phyloP scores from a whole-genome alignment of 257 asterid genomes.

The Solanum lycopersicoides region DNA sequence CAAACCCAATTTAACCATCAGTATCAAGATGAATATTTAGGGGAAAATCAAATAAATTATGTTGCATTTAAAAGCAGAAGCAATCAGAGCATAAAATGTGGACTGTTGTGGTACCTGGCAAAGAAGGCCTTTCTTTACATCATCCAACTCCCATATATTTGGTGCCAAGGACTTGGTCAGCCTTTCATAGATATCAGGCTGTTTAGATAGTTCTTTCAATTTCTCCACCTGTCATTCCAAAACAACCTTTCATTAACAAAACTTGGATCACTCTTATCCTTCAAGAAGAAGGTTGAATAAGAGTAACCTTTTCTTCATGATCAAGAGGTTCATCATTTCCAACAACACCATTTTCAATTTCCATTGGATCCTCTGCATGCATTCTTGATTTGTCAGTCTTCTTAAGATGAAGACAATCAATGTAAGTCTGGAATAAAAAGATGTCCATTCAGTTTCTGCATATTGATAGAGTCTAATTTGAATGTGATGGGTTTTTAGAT shows the following conservation, averaged over 20 bases:
- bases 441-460: not conserved
- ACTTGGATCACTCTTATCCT: not conserved
- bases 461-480: not conserved
- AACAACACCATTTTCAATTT: conserved; percentile 37
- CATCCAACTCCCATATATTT: conserved; percentile 99
- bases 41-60: not conserved
- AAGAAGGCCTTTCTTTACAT: conserved; percentile 96
- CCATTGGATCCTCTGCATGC: conserved; percentile 71
- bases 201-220: conserved; percentile 68
- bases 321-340: conserved; percentile 24
- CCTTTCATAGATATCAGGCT: conserved; percentile 85
- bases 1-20: not conserved
- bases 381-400: conserved; percentile 82
- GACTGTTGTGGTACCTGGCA: conserved; percentile 57
- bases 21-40: not conserved
- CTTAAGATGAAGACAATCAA: conserved; percentile 91
- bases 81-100: not conserved
- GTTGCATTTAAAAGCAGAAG: not conserved
- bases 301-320: conserved; percentile 45
- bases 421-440: conserved; percentile 64
- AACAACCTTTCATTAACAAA: conserved; percentile 1
- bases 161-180: conserved; percentile 94
- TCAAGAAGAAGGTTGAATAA: not conserved
- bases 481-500: not conserved
- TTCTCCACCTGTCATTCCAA: conserved; percentile 46